Conservation (phyloP, 345 rosid species). For the Raphanus sativus region DNA sequence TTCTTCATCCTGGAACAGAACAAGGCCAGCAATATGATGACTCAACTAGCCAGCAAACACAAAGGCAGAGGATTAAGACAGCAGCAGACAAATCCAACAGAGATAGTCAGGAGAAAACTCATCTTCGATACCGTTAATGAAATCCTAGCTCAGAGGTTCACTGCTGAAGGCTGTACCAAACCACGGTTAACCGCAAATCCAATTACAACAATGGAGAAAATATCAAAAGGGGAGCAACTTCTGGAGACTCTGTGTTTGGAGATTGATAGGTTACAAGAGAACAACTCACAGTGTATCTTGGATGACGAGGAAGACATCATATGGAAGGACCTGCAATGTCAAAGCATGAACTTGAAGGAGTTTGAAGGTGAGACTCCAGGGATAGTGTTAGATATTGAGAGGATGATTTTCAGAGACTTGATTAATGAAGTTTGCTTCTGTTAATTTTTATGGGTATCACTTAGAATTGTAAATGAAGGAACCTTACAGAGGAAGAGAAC, state of each 20-base stretch:
- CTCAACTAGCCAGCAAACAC: no score
- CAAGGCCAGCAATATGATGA: slow-evolving; percentile 8
- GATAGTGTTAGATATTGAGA: slow-evolving; percentile 65
- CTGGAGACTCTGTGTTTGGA: slow-evolving; percentile 58
- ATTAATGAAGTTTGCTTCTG: slow-evolving; percentile 53
- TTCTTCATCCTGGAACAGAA: slow-evolving; percentile 63
- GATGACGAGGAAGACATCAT: slow-evolving; percentile 45
- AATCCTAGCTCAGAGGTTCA: slow-evolving; percentile 46
- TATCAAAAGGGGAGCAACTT: slow-evolving; percentile 48
- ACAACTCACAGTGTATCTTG: slow-evolving; percentile 44
- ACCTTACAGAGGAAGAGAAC: neutral
- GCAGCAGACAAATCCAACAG: slow-evolving; percentile 33
- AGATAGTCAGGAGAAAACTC: slow-evolving; percentile 58
- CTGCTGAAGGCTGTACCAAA: slow-evolving; percentile 40
- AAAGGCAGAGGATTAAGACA: slow-evolving; percentile 34
- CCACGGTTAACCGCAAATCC: slow-evolving; percentile 35
- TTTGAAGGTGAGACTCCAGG: slow-evolving; percentile 56
- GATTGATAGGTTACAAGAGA: slow-evolving; percentile 57
- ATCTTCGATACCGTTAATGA: slow-evolving; percentile 72
- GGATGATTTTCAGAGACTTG: slow-evolving; percentile 81
- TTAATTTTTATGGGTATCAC: neutral
- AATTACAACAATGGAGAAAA: slow-evolving; percentile 25
- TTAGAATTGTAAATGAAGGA: neutral
- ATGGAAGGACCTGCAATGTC: slow-evolving; percentile 52
- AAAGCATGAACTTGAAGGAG: slow-evolving; percentile 45